Evolutionary conservation across 2,329 filamentous ascomycete genomes (phyloP).

Genomic region (Cladophialophora exuberans): DNA sequence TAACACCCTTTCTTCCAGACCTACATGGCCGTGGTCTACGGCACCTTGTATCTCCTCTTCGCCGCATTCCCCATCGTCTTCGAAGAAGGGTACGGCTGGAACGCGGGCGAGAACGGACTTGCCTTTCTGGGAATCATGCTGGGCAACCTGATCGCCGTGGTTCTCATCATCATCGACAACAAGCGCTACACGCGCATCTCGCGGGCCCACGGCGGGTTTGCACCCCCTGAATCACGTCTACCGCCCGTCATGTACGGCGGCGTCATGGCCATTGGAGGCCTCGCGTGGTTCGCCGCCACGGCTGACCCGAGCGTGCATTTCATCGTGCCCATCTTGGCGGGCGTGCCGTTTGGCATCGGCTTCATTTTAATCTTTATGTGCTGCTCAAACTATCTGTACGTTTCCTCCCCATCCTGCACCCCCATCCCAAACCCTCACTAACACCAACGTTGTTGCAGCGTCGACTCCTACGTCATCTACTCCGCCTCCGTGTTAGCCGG

Average conservation of each 20-base stretch:
- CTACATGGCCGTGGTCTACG: constrained; percentile 72
- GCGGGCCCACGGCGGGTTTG: constrained; percentile 13
- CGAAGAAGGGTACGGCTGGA: constrained; percentile 62
- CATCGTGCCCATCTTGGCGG: constrained; percentile 42
- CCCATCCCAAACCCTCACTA: not conserved
- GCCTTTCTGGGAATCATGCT: constrained; percentile 69
- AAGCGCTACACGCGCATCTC: constrained; percentile 34
- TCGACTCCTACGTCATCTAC: constrained; percentile 49
- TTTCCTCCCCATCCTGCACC: not conserved
- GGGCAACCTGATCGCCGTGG: constrained; percentile 44
- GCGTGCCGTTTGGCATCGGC: constrained; percentile 44
- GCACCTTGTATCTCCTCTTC: constrained; percentile 61
- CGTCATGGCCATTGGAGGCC: constrained; percentile 57
- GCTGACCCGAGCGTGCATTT: constrained; percentile 46
- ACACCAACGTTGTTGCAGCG: constrained; percentile 17
- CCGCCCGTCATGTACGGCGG: constrained; percentile 54
- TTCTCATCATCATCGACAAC: constrained; percentile 46
- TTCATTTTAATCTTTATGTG: constrained; percentile 45
- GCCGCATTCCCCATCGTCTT: constrained; percentile 70
- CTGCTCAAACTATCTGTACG: constrained; percentile 43
- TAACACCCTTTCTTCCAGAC: constrained; percentile 2
- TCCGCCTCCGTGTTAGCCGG: constrained; percentile 48
- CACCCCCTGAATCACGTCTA: constrained; percentile 53
- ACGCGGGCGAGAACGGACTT: constrained; percentile 61
- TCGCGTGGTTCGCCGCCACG: constrained; percentile 65